Base-by-base conservation (phyloP, 352 stramenopile species). In the Globisporangium spinosum region DNA sequence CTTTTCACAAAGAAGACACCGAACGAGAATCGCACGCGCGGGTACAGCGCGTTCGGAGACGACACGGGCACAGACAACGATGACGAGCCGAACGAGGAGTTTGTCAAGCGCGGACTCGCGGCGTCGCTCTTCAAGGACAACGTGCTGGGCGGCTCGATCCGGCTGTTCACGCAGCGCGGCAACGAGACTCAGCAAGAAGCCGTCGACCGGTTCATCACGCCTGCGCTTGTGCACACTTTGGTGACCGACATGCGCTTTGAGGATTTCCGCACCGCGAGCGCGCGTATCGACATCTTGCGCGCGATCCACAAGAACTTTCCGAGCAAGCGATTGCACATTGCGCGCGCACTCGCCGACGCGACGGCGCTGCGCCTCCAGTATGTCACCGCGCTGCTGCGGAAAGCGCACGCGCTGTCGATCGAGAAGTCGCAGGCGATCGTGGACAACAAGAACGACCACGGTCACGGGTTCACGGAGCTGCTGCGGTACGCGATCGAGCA, bases 301-400 rank as follows among this genome's bases (percentile, higher is more conserved):
- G 88, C 88, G n/a, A 92, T 95, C 67, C 88, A 93, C 73, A 89
- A 91, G 62, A 89, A 79, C 62, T 94, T 82, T 47, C 79, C 85
- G 5, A 76, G 69, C 67, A 93, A 93, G 67, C 80, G 86, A 2
- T 54, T 91, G 27, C 73, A 90, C 45, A 83, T 95, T 58, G 73
- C 83, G 6, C 85, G 83, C 35, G 88, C 88, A 56, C 75, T 95
- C 25, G 82, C 82, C 0, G 86, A 95, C 60, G 82, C 86, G 1
- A 87, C 85, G n/a, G 68, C 69, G 7, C 69, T 94, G 25, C 88
- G 88, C 0, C 72, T 91, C 2, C 66, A 89, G 57, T 93, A 93
- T 56, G 82, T 95, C 25, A 57, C 73, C n/a, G 78, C 81, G 2
- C 64, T 91, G 23, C 67, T 75, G n/a, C 49, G 61, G 2, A 74